phyloP scores from a whole-genome alignment of 2,329 filamentous ascomycete species.

The Cladophialophora psammophila region DNA sequence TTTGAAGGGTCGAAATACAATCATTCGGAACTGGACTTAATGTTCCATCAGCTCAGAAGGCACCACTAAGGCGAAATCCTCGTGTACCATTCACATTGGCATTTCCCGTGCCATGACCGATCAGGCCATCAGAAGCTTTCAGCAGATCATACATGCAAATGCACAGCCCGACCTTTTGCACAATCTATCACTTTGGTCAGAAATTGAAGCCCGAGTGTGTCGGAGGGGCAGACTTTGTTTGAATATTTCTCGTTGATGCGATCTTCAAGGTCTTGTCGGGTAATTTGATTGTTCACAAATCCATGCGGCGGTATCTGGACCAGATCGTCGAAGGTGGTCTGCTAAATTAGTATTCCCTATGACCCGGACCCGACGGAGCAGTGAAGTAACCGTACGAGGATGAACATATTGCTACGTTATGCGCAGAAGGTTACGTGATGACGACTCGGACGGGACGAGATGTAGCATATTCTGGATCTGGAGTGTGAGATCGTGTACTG shows the following conservation, averaged over 20 bases:
- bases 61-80: slow-evolving; percentile 9
- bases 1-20: slow-evolving; percentile 96
- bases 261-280: slow-evolving; percentile 86
- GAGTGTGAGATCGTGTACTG: not conserved
- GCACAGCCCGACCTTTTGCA: slow-evolving; percentile 93
- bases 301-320: slow-evolving; percentile 91
- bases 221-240: slow-evolving; percentile 70
- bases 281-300: slow-evolving; percentile 68
- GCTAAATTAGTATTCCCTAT: slow-evolving; percentile 22
- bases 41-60: slow-evolving; percentile 16
- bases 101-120: slow-evolving; percentile 88
- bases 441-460: not conserved
- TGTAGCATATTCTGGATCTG: slow-evolving; percentile 21
- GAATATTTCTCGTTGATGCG: slow-evolving; percentile 97
- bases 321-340: slow-evolving; percentile 94
- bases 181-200: slow-evolving; percentile 61
- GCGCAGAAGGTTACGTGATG: not conserved
- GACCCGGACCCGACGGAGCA: not conserved
- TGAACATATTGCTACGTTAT: slow-evolving; percentile 40
- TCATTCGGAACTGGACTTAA: slow-evolving; percentile 85
- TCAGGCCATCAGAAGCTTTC: slow-evolving; percentile 88
- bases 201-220: not conserved
- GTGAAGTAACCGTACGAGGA: slow-evolving; percentile 37
- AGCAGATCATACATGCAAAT: slow-evolving; percentile 92
- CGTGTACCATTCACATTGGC: slow-evolving; percentile 88